Conservation (phyloP, 2,329 filamentous ascomycete species). For the Sporothrix euskadiensis region DNA sequence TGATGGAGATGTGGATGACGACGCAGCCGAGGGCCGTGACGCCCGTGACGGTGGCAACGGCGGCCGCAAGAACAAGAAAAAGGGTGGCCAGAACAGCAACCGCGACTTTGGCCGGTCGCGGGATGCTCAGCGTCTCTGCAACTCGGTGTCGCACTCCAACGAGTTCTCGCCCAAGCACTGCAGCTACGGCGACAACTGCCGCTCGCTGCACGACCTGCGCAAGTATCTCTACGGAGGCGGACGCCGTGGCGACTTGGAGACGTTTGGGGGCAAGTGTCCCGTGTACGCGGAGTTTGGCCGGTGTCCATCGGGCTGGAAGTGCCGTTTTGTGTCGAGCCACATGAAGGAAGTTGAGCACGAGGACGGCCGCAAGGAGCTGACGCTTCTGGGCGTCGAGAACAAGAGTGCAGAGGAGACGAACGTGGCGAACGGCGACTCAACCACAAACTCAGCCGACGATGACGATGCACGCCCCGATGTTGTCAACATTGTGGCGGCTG, state of each 20-base stretch:
- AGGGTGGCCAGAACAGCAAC: conserved; percentile 77
- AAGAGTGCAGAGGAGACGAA: conserved; percentile 37
- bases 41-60: conserved; percentile 28
- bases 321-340: conserved; percentile 85
- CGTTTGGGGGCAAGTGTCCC: conserved; percentile 76
- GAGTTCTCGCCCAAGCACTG: conserved; percentile 84
- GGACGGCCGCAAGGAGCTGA: conserved; percentile 80
- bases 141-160: conserved; percentile 66
- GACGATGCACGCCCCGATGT: conserved; percentile 63
- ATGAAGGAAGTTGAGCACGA: conserved; percentile 74
- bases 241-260: conserved; percentile 75
- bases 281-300: conserved; percentile 74
- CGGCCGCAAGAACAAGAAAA: conserved; percentile 40
- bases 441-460: conserved; percentile 37
- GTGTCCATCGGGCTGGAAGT: conserved; percentile 89
- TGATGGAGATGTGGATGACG: conserved; percentile 46
- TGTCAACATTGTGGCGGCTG: conserved; percentile 70
- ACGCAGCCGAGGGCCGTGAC: conserved; percentile 50
- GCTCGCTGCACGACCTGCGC: conserved; percentile 78
- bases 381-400: conserved; percentile 57
- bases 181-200: conserved; percentile 77
- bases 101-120: conserved; percentile 78
- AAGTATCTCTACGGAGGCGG: conserved; percentile 82
- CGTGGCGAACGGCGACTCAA: conserved; percentile 27
- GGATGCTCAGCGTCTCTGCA: conserved; percentile 76